These are phyloP conservation scores for Pleurozium schreberi DNA, from an alignment of 225 moss, liverwort and hornwort species.

Conservation along the genomic window DNA sequence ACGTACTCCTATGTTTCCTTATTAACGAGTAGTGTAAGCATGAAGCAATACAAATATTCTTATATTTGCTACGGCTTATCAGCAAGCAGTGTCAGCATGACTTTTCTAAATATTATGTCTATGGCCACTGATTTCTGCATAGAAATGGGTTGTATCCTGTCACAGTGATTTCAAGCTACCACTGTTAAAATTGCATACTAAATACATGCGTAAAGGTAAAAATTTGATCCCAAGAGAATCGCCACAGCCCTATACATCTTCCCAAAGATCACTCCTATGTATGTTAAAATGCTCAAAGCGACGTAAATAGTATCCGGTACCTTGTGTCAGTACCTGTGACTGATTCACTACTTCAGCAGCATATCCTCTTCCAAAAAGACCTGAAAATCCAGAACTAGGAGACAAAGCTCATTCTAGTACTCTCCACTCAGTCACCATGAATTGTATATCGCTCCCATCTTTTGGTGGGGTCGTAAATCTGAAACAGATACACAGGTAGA, in stretches of 20 bases:
- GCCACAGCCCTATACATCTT: background rate
- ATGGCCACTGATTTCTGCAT: too few species aligned
- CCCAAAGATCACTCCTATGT: background rate
- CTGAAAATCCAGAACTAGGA: background rate
- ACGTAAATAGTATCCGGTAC: background rate
- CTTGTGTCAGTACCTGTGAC: background rate
- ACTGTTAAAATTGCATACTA: background rate
- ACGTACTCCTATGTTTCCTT: background rate
- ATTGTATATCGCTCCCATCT: constrained; percentile 96
- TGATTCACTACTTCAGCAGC: background rate
- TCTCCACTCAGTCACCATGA: constrained; percentile 59
- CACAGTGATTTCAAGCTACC: background rate
- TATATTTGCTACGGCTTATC: background rate
- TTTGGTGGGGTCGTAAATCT: constrained; percentile 93
- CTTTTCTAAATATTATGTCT: background rate
- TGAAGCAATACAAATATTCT: background rate
- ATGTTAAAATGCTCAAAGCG: background rate
- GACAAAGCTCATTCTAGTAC: background rate
- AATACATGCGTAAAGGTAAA: background rate
- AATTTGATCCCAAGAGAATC: background rate
- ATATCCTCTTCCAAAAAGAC: background rate
- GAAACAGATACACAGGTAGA: background rate
- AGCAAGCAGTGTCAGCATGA: background rate
- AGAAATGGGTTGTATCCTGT: background rate
- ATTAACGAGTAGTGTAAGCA: background rate